phyloP scores from a whole-genome alignment of 1,284 basidiomycete species.

The Dichomitus squalens region DNA sequence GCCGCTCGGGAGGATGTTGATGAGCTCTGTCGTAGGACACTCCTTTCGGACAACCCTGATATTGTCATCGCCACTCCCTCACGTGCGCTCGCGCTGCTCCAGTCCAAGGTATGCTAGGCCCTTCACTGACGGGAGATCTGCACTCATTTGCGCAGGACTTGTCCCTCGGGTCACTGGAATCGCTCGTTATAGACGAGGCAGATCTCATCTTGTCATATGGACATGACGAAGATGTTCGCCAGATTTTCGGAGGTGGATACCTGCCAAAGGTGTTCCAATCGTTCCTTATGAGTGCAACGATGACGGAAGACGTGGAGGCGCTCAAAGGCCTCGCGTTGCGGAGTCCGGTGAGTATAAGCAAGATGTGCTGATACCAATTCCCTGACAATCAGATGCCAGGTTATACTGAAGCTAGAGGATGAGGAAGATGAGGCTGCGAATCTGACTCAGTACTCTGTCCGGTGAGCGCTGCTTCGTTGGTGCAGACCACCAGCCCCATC shows the following conservation, averaged over 20 bases:
- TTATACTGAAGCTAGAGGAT: conserved; percentile 85
- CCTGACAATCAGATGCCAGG: conserved; percentile 44
- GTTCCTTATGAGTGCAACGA: conserved; percentile 97
- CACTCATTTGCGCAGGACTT: conserved; percentile 48
- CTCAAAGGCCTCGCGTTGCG: conserved; percentile 88
- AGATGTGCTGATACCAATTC: background rate
- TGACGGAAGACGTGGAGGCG: conserved; percentile 93
- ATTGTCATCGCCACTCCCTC: conserved; percentile 93
- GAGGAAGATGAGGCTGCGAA: conserved; percentile 76
- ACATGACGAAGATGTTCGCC: conserved; percentile 88
- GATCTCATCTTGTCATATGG: conserved; percentile 98
- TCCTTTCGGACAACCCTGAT: conserved; percentile 92
- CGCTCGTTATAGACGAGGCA: conserved; percentile 96
- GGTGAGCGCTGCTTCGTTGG: conserved; percentile 40
- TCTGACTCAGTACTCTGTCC: conserved; percentile 87
- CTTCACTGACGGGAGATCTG: background rate
- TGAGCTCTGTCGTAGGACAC: conserved; percentile 46
- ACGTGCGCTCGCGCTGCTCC: conserved; percentile 77
- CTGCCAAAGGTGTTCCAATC: conserved; percentile 92
- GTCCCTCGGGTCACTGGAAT: conserved; percentile 67
- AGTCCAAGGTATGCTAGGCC: conserved; percentile 63
- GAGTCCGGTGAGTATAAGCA: conserved; percentile 69
- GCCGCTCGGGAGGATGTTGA: background rate
- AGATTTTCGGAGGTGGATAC: conserved; percentile 77
- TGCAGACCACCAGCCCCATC: background rate